These are phyloP conservation scores for Taxillus chinensis DNA, from an alignment of 164 flowering plant species.

Conservation along the genomic window DNA sequence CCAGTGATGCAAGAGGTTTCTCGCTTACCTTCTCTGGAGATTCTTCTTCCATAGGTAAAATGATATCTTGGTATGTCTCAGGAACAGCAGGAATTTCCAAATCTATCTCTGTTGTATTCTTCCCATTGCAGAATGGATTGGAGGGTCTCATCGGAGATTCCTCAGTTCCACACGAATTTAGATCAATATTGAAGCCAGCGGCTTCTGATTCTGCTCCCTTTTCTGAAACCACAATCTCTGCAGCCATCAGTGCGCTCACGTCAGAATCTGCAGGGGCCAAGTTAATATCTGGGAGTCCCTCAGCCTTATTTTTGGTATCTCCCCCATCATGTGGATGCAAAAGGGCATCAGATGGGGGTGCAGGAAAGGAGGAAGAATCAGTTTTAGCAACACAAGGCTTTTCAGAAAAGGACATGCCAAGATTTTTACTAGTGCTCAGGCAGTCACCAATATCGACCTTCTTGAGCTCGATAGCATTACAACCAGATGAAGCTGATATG, in stretches of 20 bases:
- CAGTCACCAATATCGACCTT: background rate
- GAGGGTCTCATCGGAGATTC: background rate
- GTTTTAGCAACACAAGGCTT: background rate
- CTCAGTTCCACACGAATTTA: slow-evolving; percentile 1
- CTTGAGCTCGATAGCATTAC: background rate
- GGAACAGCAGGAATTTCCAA: slow-evolving; percentile 21
- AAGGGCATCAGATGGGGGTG: background rate
- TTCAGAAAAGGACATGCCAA: background rate
- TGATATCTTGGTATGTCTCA: slow-evolving; percentile 23
- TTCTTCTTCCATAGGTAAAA: slow-evolving; percentile 12
- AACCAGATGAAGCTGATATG: background rate
- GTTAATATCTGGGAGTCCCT: background rate
- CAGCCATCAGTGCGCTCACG: background rate
- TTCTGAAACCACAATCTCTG: background rate
- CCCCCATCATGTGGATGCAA: background rate
- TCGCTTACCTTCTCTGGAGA: background rate
- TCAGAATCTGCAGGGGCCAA: background rate
- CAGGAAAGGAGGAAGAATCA: background rate
- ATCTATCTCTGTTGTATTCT: slow-evolving; percentile 4
- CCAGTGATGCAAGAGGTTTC: background rate
- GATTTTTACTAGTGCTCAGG: background rate
- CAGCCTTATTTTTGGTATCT: background rate
- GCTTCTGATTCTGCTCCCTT: background rate
- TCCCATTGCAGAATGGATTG: background rate
- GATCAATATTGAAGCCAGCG: background rate